A percentile compares a stretch with the other conserved stretches of the same genome.
Conservation (phyloP, 257 asterid genomes). For the Solanum okadae region DNA sequence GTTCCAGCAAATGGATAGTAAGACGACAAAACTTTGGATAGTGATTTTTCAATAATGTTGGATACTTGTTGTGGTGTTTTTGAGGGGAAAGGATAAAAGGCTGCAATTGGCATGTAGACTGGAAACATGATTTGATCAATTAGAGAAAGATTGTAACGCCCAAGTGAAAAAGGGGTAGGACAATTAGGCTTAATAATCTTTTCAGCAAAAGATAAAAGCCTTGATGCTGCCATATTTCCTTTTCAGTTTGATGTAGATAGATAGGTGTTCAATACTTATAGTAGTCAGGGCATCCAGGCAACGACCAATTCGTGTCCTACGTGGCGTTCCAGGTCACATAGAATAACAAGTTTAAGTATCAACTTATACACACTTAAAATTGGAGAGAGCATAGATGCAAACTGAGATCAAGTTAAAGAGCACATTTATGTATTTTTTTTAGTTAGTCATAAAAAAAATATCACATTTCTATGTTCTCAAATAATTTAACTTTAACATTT, state of each 20-base stretch:
- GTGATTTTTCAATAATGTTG: neutral
- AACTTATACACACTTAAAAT: too few species aligned
- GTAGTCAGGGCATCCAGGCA: neutral
- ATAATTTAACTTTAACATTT: neutral
- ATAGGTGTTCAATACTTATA: neutral
- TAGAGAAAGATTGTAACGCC: neutral
- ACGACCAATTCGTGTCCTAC: too few species aligned
- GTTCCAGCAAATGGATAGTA: slow-evolving; percentile 12
- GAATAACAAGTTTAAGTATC: too few species aligned
- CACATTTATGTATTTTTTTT: too few species aligned
- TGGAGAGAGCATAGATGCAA: too few species aligned
- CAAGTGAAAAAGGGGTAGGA: neutral
- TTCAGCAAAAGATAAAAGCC: neutral
- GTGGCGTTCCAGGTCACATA: too few species aligned
- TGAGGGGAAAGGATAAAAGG: neutral
- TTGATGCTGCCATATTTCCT: neutral
- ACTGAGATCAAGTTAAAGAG: too few species aligned
- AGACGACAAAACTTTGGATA: neutral
- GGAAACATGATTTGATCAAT: neutral
- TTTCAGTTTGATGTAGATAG: neutral
- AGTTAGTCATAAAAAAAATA: too few species aligned
- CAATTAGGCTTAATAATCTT: too few species aligned
- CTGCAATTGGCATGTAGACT: neutral
- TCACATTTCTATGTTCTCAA: neutral
- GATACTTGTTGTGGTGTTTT: neutral